Evolutionary conservation across 495 filamentous ascomycete genomes (phyloP).

Genomic region (Filosporella fistucella): DNA sequence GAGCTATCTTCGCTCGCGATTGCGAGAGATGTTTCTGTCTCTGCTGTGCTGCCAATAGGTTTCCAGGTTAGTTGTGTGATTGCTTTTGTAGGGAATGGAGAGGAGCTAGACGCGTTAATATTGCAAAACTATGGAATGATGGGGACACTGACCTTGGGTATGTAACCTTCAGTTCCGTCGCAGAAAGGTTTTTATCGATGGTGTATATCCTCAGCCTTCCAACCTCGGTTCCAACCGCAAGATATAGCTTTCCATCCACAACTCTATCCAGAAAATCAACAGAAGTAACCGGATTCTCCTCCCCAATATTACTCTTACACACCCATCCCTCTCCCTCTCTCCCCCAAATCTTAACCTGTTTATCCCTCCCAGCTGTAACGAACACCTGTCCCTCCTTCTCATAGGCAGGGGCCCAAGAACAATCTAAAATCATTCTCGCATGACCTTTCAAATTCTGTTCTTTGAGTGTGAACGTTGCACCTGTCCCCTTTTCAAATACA

Average conservation of each 20-base stretch:
- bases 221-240: slow-evolving; percentile 66
- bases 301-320: slow-evolving; percentile 48
- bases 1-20: slow-evolving; percentile 81
- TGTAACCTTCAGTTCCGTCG: slow-evolving; percentile 37
- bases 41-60: slow-evolving; percentile 42
- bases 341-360: slow-evolving; percentile 75
- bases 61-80: slow-evolving; percentile 77
- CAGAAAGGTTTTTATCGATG: slow-evolving; percentile 32
- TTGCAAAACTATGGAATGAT: slow-evolving; percentile 6
- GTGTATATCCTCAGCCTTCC: slow-evolving; percentile 45
- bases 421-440: slow-evolving; percentile 83
- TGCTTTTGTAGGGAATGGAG: slow-evolving; percentile 66
- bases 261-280: slow-evolving; percentile 56
- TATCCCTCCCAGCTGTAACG: slow-evolving; percentile 86
- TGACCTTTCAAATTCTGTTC: slow-evolving; percentile 78
- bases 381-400: slow-evolving; percentile 43
- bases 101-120: slow-evolving; percentile 33
- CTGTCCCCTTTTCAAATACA: slow-evolving; percentile 48
- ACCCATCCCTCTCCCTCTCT: slow-evolving; percentile 32
- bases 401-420: slow-evolving; percentile 67
- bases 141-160: slow-evolving; percentile 36
- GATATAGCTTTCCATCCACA: slow-evolving; percentile 17
- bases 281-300: slow-evolving; percentile 65
- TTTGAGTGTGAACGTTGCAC: slow-evolving; percentile 46
- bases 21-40: slow-evolving; percentile 18